Base-by-base conservation (phyloP, 2,329 filamentous ascomycete genomes). In the Hypoxylon sp. region DNA sequence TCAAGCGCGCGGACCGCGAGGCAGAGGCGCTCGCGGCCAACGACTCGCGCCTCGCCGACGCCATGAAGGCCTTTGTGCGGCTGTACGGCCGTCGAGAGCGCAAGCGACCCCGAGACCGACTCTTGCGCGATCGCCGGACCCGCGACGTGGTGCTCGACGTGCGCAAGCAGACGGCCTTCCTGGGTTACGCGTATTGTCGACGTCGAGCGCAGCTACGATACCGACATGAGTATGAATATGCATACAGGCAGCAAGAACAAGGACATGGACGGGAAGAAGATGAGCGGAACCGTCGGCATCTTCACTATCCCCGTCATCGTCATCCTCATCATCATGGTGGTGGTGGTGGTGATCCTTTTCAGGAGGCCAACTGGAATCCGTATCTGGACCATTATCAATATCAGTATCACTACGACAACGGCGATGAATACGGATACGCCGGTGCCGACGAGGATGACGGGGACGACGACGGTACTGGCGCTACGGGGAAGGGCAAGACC, bases 101-200 rank as follows among this genome's bases (percentile, higher is more conserved):
- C 71, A 95, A 91, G 73, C 78, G 93, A 60, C 87, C 94, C 0
- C 82, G 93, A n/a, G 95, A 99, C 73, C 89, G 89, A 68, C 76
- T 98, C 55, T 77, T 98, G 23, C 82, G 94, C 38, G 94, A 98
- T 73, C 82, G 81, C 21, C 75, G 79, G 7, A 83, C 88, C 5
- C 88, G 86, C 35, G 81, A 80, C 35, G 79, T 81, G 13, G 92
- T 89, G n/a, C 78, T 98, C 73, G 87, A 91, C 65, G 82, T 95
- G 63, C 84, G 95, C 57, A 96, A 94, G 75, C 84, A 83, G 71
- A 89, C 85, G 21, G 92, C 92, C 0, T 98, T 98, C 74, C 75
- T 96, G 60, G 94, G 94, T 0, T 99, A 99, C 72, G 91, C 90
- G 1, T 98, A 95, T 80, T 84, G 87, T 10, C 79, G 87, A n/a